A percentile compares a stretch with the other conserved stretches of the same genome.
Evolutionary conservation across 306 rosid species (phyloP).

Genomic region (Lathyrus tuberosus): DNA sequence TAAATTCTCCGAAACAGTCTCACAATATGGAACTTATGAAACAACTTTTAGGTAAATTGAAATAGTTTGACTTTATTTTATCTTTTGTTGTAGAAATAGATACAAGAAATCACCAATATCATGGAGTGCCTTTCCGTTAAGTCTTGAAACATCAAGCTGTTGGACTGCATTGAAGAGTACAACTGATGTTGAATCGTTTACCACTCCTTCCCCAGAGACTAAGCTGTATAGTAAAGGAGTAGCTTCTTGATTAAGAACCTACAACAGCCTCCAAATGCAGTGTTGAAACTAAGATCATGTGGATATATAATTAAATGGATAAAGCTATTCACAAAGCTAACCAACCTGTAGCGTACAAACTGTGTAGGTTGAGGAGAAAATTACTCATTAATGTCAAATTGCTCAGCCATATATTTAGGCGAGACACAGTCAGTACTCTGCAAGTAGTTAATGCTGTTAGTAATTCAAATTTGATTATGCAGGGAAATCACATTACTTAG

Average conservation of each 20-base stretch:
- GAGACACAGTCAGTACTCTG: too few relatives aligned
- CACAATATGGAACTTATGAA: too few relatives aligned
- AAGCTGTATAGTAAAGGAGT: slow-evolving; percentile 90
- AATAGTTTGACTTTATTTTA: neutral
- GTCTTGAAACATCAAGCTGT: slow-evolving; percentile 64
- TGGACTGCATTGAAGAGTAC: slow-evolving; percentile 90
- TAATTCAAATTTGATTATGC: too few relatives aligned
- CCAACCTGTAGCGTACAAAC: slow-evolving; percentile 94
- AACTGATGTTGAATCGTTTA: slow-evolving; percentile 92
- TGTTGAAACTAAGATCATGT: slow-evolving; percentile 18
- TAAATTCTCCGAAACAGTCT: too few relatives aligned
- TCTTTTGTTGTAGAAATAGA: neutral
- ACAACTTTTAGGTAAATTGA: neutral
- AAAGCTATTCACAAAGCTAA: slow-evolving; percentile 38
- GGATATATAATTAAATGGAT: slow-evolving; percentile 33
- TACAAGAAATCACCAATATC: slow-evolving; percentile 72
- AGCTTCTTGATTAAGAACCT: slow-evolving; percentile 91
- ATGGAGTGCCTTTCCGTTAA: slow-evolving; percentile 39
- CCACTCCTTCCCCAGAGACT: slow-evolving; percentile 95
- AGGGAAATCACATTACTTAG: too few relatives aligned
- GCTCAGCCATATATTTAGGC: too few relatives aligned
- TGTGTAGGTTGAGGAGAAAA: slow-evolving; percentile 91
- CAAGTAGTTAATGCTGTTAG: too few relatives aligned
- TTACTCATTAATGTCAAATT: too few relatives aligned
- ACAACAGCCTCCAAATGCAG: slow-evolving; percentile 31